Evolutionary conservation across 2,329 filamentous ascomycete genomes (phyloP).

Genomic region (Pseudopyricularia javanii): DNA sequence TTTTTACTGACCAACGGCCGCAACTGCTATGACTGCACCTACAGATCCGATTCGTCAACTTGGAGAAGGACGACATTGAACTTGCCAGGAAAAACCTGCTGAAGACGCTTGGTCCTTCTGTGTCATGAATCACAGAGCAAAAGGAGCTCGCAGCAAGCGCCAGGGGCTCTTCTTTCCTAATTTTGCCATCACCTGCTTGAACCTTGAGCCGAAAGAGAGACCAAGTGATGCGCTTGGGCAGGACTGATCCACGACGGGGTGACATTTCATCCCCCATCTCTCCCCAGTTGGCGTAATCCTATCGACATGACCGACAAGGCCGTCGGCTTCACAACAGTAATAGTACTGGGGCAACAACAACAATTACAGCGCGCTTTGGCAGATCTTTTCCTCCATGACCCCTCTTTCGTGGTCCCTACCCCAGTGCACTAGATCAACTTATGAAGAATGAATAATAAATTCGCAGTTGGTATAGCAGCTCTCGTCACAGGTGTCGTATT

Average conservation of each 20-base stretch:
- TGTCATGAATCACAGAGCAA: no score
- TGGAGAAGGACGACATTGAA: conserved; percentile 48
- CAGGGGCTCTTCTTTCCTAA: no score
- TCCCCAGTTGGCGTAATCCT: no score
- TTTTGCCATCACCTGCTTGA: no score
- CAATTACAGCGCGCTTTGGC: neutral
- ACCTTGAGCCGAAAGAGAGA: no score
- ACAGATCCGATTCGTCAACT: conserved; percentile 54
- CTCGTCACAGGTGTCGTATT: neutral
- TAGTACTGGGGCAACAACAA: neutral
- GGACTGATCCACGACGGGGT: no score
- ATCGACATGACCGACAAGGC: neutral
- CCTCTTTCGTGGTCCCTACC: neutral
- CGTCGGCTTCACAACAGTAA: neutral
- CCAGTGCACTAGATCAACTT: neutral
- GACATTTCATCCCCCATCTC: no score
- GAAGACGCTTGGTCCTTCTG: conserved; percentile 28
- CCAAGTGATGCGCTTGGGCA: no score
- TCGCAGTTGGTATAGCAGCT: neutral
- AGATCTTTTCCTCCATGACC: neutral
- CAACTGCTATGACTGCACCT: conserved; percentile 7
- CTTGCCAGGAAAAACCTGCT: conserved; percentile 45
- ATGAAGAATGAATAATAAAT: conserved; percentile 1
- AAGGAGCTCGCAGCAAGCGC: neutral
- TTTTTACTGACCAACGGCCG: no score